Conservation (phyloP, 495 filamentous ascomycete species). For the Cladorrhinum samala region DNA sequence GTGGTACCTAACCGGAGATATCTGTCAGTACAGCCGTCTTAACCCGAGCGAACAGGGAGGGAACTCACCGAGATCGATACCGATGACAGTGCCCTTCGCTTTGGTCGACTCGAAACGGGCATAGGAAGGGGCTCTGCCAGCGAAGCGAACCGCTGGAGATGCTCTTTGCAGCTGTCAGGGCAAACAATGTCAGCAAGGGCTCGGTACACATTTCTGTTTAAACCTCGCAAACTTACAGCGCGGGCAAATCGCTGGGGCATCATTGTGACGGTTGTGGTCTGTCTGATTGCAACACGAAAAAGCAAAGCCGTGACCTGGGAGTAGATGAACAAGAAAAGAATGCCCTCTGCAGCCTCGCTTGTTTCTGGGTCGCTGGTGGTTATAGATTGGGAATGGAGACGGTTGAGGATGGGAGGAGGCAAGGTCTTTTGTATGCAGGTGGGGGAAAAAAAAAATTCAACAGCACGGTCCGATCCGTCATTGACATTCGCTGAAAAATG, state of each 20-base stretch:
- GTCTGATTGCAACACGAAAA: constrained; percentile 17
- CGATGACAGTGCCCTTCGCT: constrained; percentile 92
- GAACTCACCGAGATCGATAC: constrained; percentile 92
- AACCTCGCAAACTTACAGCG: constrained; percentile 50
- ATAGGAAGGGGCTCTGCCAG: constrained; percentile 48
- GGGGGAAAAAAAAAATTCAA: constrained; percentile 37
- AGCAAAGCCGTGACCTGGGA: constrained; percentile 18
- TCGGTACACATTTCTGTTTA: constrained; percentile 10
- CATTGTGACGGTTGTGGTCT: constrained; percentile 49
- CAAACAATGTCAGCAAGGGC: constrained; percentile 5
- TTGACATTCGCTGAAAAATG: constrained; percentile 27
- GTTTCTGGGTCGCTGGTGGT: constrained; percentile 4
- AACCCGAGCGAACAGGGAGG: background rate
- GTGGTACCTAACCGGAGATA: constrained; percentile 63
- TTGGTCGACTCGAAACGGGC: constrained; percentile 76
- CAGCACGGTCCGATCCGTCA: constrained; percentile 14
- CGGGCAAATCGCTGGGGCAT: constrained; percentile 57
- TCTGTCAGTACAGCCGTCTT: background rate
- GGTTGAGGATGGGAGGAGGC: constrained; percentile 13
- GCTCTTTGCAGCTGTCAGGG: constrained; percentile 45
- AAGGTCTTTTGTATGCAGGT: constrained; percentile 17
- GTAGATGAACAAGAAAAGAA: constrained; percentile 8
- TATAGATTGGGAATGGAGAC: constrained; percentile 22
- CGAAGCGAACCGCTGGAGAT: constrained; percentile 46
- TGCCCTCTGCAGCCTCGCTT: background rate